Base-by-base conservation (phyloP, 1,139 yeast genomes). In the Hyphopichia fennica region DNA sequence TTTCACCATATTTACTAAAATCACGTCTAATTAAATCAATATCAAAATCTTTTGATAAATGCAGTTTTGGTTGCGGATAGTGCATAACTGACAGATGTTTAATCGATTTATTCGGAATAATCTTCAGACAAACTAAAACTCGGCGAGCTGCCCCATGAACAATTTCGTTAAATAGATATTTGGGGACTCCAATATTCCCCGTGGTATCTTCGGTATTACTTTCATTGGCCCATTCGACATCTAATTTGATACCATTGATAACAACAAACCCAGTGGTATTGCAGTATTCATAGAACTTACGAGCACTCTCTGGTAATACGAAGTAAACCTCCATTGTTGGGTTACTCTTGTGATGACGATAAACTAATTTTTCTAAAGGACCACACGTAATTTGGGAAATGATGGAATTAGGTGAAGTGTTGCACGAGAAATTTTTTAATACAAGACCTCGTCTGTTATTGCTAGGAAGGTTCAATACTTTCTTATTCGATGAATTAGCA, bases 311-410 rank as follows among this genome's bases (percentile, higher is more conserved):
- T 1, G 77, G 69, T 28, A 63, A 72, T 28, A 79, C 56, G 54
- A 84, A 88, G 52, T 76, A 71, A 2, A 86, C 47, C 49, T 82
- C 83, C 15, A 84, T 41, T 1, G 34, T 25, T 9, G 54, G 48
- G 13, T 31, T 32, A 16, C 28, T 33, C 11, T 47, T 48, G 14
- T 49, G 47, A 8, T 57, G 59, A 38, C 54, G 52, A 30, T 38
- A 57, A 2, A 60, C 64, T 2, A 84, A 57, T 46, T 72, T 74
- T 50, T 85, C 90, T 37, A 87, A 62, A 0, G 93, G 89, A 0
- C 96, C 96, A 0, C 96, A 95, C 52, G 75, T 67, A 0, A 86
- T 69, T 48, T 82, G 87, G 1, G 81, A 61, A 15, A 87, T 51
- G 11, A 86, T 60, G 29, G 80, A 67, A 23, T 68, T 70, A 5